A percentile compares a stretch with the other conserved stretches of the same genome.
Conservation (phyloP, 176 grass and related monocot species). For the Carex pumila region DNA sequence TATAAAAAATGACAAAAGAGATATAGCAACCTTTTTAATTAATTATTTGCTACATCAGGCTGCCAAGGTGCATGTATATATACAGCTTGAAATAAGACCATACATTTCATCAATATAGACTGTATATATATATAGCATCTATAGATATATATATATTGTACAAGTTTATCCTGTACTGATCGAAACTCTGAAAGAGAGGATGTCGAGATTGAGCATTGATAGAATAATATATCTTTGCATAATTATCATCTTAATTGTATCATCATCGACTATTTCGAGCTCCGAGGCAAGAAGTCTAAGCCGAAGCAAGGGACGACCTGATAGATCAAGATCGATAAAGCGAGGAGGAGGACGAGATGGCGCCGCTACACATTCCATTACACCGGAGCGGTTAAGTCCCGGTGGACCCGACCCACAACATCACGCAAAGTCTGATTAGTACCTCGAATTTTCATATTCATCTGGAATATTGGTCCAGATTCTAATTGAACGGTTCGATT, state of each 20-base stretch:
- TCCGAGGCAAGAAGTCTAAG: not conserved
- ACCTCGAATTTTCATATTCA: too few relatives aligned
- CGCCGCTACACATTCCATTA: not conserved
- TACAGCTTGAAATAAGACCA: not conserved
- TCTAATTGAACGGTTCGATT: too few relatives aligned
- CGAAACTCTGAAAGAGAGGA: not conserved
- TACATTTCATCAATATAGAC: not conserved
- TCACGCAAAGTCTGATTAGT: not conserved
- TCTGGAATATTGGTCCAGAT: too few relatives aligned
- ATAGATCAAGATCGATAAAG: not conserved
- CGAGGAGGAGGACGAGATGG: not conserved
- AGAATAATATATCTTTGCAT: not conserved
- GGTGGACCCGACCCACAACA: constrained; percentile 8
- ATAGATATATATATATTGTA: too few relatives aligned
- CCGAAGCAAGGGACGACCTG: not conserved
- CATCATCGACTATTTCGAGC: not conserved
- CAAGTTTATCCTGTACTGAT: not conserved
- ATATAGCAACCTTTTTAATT: too few relatives aligned
- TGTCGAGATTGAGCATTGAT: not conserved
- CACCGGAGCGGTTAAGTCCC: not conserved
- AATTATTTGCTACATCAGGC: too few relatives aligned
- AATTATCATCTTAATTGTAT: not conserved
- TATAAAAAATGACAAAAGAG: not conserved
- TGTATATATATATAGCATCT: too few relatives aligned
- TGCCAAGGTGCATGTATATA: not conserved